Evolutionary conservation across 768 basidiomycete species (phyloP), one percentile per base, ranked within the genome.

Genomic region (Lactarius sp.): DNA sequence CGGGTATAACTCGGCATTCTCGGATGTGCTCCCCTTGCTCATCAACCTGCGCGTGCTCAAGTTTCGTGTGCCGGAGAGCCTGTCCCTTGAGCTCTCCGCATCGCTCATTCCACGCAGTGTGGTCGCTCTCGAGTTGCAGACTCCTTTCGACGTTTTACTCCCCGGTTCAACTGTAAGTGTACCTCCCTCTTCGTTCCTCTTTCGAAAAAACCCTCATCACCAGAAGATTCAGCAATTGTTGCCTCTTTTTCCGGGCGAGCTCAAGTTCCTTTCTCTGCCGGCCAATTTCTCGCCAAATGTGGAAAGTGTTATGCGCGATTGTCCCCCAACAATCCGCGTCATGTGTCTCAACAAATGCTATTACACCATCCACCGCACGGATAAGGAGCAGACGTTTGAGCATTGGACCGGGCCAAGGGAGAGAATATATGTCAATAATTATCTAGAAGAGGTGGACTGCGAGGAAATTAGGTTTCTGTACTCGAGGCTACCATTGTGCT

Each of bases 21-120:
- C 86, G 87, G 87, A 87, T 10, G 83, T 88, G 8, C 75, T 90
- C 10, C 87, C 87, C 0, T 79, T 79, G 6, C 72, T 90, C 31
- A 72, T 74, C 18, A 76, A 76, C 13, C 71, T 90, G 56, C 78
- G 73, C n/a, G 79, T 77, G 44, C 71, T 90, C 60, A 79, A 77
- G 56, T 85, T 88, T 59, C 83, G 82, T 5, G 82, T 88, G 68
- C 87, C 88, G 2, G 74, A 76, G 64, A 87, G 88, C 70, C 72
- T 89, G 44, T 79, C 84, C 1, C 79, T 85, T 0, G 81, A 83
- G 2, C 74, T 89, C 20, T 86, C 86, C 8, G 79, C 83, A 52
- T 88, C 87, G 86, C 74, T 90, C 34, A 79, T 90, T 39, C 87
- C 87, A 68, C 67, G 65, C 13, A 20, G 58, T 42, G 79, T 87